Conservation (phyloP, 805 yeast species). For the Metschnikowia santaceciliae region DNA sequence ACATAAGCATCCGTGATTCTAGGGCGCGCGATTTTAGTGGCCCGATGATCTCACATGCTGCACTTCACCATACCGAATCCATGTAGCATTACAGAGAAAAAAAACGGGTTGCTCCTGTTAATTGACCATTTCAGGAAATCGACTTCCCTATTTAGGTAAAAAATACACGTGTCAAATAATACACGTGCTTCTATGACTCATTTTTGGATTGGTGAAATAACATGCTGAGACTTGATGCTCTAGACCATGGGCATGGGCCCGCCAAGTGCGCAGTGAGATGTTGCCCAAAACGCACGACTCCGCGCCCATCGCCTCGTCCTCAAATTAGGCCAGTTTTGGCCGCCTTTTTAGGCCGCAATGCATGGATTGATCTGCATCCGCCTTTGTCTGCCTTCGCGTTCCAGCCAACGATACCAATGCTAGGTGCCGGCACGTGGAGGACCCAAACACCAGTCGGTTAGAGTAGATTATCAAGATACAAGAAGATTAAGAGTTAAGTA, state of each 20-base stretch:
- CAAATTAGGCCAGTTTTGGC: neutral
- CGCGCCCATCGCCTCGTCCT: conserved; percentile 2
- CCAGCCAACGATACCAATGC: neutral
- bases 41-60: neutral
- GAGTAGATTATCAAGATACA: neutral
- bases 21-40: conserved; percentile 1
- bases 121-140: no score
- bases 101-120: no score
- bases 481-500: no score
- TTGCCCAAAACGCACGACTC: neutral
- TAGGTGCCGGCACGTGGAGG: no score
- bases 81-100: no score
- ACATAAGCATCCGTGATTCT: neutral
- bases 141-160: no score
- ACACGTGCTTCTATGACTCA: no score
- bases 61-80: neutral
- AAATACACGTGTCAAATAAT: no score
- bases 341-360: neutral
- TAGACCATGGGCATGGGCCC: neutral
- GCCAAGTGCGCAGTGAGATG: neutral
- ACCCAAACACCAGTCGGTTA: no score
- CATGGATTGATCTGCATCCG: neutral
- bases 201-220: neutral
- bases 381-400: neutral
- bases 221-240: neutral